Percentiles rank a stretch among this genome's conserved stretches.
Conservation (phyloP, 176 grass and related monocot genomes). For the Carex scoparia region DNA sequence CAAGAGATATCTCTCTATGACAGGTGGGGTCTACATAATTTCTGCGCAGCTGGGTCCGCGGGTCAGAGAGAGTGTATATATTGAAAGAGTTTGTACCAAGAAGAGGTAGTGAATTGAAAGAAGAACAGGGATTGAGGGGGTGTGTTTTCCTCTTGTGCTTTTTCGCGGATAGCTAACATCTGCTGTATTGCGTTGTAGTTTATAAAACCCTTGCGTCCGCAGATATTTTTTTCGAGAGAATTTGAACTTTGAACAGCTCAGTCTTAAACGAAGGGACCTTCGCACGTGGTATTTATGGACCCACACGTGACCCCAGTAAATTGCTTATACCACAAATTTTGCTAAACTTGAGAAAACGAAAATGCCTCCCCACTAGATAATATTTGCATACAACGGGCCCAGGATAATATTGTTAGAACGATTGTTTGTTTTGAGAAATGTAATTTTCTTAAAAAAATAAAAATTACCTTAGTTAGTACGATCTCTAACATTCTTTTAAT, state of each 20-base stretch:
- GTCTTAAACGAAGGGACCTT: not conserved
- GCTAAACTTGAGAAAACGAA: not conserved
- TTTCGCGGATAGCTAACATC: not conserved
- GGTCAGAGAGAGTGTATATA: not conserved
- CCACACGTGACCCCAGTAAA: not conserved
- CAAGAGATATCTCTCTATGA: not conserved
- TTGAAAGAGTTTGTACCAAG: slow-evolving; percentile 15
- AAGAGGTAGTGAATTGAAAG: slow-evolving; percentile 11
- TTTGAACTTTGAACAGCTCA: too few species aligned
- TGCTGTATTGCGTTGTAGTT: slow-evolving; percentile 7
- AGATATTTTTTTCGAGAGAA: too few species aligned
- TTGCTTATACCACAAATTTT: slow-evolving; percentile 18
- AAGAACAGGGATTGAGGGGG: not conserved
- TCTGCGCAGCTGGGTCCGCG: not conserved
- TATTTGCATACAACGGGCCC: not conserved
- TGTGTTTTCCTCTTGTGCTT: slow-evolving; percentile 33
- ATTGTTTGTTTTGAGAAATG: too few species aligned
- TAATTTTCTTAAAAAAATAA: too few species aligned
- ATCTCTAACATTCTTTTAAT: too few species aligned
- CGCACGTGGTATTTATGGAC: slow-evolving; percentile 13
- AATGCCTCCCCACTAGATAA: not conserved
- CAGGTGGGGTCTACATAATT: not conserved
- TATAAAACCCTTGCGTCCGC: too few species aligned
- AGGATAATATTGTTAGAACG: not conserved
- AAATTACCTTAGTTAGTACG: too few species aligned